Base-by-base conservation (phyloP, 345 rosid genomes). In the Laguncularia racemosa region DNA sequence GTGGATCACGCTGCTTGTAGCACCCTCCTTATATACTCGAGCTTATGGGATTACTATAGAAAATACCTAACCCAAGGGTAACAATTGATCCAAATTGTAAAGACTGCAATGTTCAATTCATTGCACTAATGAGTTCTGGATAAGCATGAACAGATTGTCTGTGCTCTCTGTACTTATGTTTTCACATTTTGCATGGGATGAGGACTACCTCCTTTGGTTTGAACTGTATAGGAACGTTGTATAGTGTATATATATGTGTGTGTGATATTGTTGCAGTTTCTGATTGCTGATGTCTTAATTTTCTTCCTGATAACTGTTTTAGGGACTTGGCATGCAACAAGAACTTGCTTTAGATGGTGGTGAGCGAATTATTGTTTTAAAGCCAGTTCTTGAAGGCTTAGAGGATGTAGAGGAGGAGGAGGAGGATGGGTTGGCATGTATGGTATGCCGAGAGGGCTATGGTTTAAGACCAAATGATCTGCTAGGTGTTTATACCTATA, bases 371-470 rank as follows among this genome's bases (percentile, higher is more conserved):
- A 76, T 93, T 40, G 92, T 93, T 64, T 74, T 87, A 48, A 78
- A 26, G 64, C 99, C 97, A 60, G 63, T 74, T 66, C 84, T 93
- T 20, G 99, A 93, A 85, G 99, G 99, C 61, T 71, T 87, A 60
- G 99, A 90, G 48, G 97, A 90, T 66, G 96, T 93, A 52, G 89
- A 89, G 68, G 99, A 91, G 74, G 98, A 91, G 74, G 98, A 92
- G 62, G 90, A 83, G 67, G 96, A 87, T 82, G 99, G 99, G 20
- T 59, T 93, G 70, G 95, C 96, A 57, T 93, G 99, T 68, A 88
- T 93, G 99, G 99, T 93, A 18, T 93, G 99, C 71, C 75, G 92
- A 67, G 97, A 93, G 62, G 99, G 97, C 67, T 93, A 93, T 74
- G 86, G 92, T 76, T 74, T 93, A 61, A 83, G 99, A 71, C 92